Evolutionary conservation across 2,329 filamentous ascomycete genomes (phyloP).

Genomic region (Fonsecaea monophora): DNA sequence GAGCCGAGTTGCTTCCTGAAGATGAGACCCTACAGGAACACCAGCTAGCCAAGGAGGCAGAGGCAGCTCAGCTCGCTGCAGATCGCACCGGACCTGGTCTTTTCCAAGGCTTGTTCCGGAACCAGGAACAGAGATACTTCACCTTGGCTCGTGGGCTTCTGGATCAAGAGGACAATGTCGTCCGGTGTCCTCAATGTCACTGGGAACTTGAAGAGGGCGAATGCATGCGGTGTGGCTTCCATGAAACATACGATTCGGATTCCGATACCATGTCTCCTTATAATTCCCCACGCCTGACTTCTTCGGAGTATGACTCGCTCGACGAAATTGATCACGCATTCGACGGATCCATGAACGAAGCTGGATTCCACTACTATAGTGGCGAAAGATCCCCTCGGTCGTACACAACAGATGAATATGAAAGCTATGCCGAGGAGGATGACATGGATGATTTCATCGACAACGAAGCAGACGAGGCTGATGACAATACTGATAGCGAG

Average conservation of each 20-base stretch:
- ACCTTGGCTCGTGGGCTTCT: constrained; percentile 50
- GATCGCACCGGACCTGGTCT: constrained; percentile 67
- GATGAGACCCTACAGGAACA: constrained; percentile 71
- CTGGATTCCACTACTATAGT: constrained; percentile 8
- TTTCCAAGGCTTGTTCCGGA: constrained; percentile 67
- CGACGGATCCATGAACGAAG: constrained; percentile 16
- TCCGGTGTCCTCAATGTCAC: constrained; percentile 67
- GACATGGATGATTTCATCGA: constrained; percentile 38
- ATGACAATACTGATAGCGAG: constrained; percentile 30
- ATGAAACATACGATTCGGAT: constrained; percentile 45
- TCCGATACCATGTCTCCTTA: constrained; percentile 2
- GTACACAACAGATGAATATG: constrained; percentile 13
- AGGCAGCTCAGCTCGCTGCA: constrained; percentile 64
- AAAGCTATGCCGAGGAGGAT: constrained; percentile 30
- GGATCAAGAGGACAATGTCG: constrained; percentile 64
- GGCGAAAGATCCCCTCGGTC: constrained; percentile 16
- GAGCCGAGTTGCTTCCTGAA: constrained; percentile 66
- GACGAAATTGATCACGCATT: constrained; percentile 31
- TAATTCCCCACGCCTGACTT: constrained; percentile 8
- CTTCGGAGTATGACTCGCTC: constrained; percentile 28
- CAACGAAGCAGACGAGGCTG: constrained; percentile 27
- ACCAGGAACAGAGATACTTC: constrained; percentile 22
- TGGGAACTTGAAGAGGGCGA: constrained; percentile 68
- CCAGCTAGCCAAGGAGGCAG: constrained; percentile 62
- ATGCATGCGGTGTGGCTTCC: constrained; percentile 62